These are phyloP conservation scores for Triticum urartu DNA, from an alignment of 176 grass and related monocot genomes.

Conservation along the genomic window DNA sequence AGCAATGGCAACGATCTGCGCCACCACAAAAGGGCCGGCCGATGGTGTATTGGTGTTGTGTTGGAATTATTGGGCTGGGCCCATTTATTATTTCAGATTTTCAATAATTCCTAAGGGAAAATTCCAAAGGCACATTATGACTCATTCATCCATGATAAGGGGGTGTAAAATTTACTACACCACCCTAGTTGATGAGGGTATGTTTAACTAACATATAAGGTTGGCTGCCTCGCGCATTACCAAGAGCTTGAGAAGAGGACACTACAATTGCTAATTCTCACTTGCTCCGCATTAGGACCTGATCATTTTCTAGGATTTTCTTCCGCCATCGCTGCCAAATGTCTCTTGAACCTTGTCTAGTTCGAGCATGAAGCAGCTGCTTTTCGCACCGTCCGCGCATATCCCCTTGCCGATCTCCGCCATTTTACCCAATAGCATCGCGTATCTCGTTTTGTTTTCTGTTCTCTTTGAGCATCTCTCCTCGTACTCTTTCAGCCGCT, in stretches of 20 bases:
- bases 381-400: neutral
- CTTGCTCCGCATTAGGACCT: no score
- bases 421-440: constrained; percentile 12
- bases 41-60: neutral
- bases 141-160: neutral
- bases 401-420: neutral
- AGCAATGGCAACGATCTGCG: no score
- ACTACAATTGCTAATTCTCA: no score
- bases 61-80: neutral
- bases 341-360: constrained; percentile 6
- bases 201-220: neutral
- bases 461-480: neutral
- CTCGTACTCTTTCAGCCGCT: constrained; percentile 11
- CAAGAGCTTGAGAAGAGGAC: no score
- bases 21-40: neutral
- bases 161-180: neutral
- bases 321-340: neutral
- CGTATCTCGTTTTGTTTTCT: constrained; percentile 15
- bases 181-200: neutral
- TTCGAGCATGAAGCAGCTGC: constrained; percentile 9
- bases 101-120: neutral
- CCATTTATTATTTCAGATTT: neutral
- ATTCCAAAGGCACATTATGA: neutral
- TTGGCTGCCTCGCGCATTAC: neutral
- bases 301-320: neutral